These are phyloP conservation scores for Hypocreales sp. DNA, from an alignment of 2,329 filamentous ascomycete genomes.

Conservation along the genomic window DNA sequence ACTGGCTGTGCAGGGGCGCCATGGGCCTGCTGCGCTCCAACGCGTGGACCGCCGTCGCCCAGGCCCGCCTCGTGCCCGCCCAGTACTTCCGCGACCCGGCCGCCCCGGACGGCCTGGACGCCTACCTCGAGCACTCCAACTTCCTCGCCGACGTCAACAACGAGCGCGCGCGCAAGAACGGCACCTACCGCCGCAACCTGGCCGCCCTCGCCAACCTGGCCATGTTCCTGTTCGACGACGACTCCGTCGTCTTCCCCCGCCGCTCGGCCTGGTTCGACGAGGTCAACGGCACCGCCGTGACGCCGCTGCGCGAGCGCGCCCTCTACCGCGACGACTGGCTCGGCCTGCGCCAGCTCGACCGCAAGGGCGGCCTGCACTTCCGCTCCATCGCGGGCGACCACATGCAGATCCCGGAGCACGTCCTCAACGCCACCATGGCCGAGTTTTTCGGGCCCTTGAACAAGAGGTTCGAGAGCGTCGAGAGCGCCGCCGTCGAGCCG, in stretches of 20 bases:
- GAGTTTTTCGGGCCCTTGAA: slow-evolving; percentile 47
- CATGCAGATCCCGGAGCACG: slow-evolving; percentile 59
- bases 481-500: slow-evolving; percentile 9
- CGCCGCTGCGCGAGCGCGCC: slow-evolving; percentile 48
- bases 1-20: slow-evolving; percentile 70
- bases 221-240: slow-evolving; percentile 81
- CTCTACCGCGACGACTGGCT: slow-evolving; percentile 92
- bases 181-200: slow-evolving; percentile 57
- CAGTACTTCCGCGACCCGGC: slow-evolving; percentile 76
- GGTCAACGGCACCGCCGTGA: slow-evolving; percentile 56
- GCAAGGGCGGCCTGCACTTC: slow-evolving; percentile 66
- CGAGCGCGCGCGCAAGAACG: slow-evolving; percentile 62
- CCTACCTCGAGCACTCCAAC: slow-evolving; percentile 68
- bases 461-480: slow-evolving; percentile 17
- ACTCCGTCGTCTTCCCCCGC: slow-evolving; percentile 76
- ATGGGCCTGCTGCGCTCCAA: slow-evolving; percentile 65
- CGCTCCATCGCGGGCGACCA: slow-evolving; percentile 59
- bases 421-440: slow-evolving; percentile 49
- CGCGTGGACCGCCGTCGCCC: slow-evolving; percentile 66
- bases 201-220: slow-evolving; percentile 59
- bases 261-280: slow-evolving; percentile 86
- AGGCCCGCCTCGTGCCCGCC: slow-evolving; percentile 70
- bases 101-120: slow-evolving; percentile 42
- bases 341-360: slow-evolving; percentile 64
- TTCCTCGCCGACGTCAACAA: slow-evolving; percentile 96